Evolutionary conservation across 179 eudicot species (phyloP).

Genomic region (Silene coronaria): DNA sequence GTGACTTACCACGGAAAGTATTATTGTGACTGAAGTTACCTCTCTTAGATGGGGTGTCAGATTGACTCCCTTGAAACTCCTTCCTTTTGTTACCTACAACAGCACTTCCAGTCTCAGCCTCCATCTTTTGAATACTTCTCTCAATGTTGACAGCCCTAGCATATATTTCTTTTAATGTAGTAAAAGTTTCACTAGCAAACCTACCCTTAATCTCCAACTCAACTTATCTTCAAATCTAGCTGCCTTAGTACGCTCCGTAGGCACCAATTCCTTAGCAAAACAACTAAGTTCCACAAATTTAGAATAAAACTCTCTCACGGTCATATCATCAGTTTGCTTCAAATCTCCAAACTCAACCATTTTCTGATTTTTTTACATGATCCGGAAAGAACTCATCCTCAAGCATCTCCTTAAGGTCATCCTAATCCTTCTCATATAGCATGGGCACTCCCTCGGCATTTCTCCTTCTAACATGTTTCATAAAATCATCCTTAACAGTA

Average conservation of each 20-base stretch:
- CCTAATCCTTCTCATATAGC: not conserved
- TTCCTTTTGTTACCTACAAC: not conserved
- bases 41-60: not conserved
- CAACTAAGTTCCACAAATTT: not conserved
- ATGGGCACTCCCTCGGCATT: not conserved
- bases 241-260: not conserved
- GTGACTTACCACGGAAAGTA: not conserved
- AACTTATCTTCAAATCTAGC: not conserved
- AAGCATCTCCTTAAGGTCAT: not conserved
- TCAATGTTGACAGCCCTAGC: not conserved
- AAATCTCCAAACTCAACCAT: not conserved
- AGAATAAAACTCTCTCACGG: not conserved
- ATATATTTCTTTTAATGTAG: not conserved
- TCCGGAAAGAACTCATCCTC: not conserved
- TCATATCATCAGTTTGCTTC: not conserved
- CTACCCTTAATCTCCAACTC: not conserved
- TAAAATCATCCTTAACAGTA: not conserved
- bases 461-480: not conserved
- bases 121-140: not conserved
- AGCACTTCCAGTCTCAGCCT: not conserved
- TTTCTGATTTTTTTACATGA: not conserved
- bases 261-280: not conserved
- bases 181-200: not conserved
- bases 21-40: not conserved
- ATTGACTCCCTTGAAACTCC: not conserved